A percentile compares a stretch with the other conserved stretches of the same genome.
These are phyloP conservation scores for Ascosphaera acerosa DNA, from an alignment of 2,329 filamentous ascomycete genomes.

Conservation along the genomic window DNA sequence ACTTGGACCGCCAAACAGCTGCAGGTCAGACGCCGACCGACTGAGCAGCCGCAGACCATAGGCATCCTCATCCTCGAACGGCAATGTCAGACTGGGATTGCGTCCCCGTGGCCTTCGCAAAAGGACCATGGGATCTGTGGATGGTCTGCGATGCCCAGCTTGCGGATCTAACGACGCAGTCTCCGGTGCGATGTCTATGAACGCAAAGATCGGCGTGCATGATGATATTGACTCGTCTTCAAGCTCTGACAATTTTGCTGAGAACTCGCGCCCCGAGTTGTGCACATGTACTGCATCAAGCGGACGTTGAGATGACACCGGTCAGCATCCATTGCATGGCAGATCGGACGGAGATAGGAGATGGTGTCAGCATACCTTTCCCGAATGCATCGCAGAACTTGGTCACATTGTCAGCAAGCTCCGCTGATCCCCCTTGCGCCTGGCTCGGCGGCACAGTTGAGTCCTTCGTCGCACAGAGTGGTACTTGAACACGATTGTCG, in stretches of 20 bases:
- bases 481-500: slow-evolving; percentile 20
- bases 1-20: slow-evolving; percentile 24
- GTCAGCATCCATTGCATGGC: slow-evolving; percentile 1
- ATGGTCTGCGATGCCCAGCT: slow-evolving; percentile 10
- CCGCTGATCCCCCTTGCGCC: slow-evolving; percentile 17
- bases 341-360: slow-evolving; percentile 2
- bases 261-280: slow-evolving; percentile 26
- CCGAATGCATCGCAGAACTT: slow-evolving; percentile 26
- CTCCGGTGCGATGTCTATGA: slow-evolving; percentile 24
- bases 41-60: slow-evolving; percentile 24
- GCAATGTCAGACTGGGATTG: slow-evolving; percentile 17
- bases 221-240: slow-evolving; percentile 20
- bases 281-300: slow-evolving; percentile 26
- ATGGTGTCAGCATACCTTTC: slow-evolving; percentile 20
- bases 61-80: slow-evolving; percentile 20
- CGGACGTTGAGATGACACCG: slow-evolving; percentile 6
- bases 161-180: slow-evolving; percentile 7
- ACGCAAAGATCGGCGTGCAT: slow-evolving; percentile 27
- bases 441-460: slow-evolving; percentile 9
- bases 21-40: slow-evolving; percentile 24
- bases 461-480: slow-evolving; percentile 18
- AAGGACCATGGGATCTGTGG: slow-evolving; percentile 11
- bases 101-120: slow-evolving; percentile 10
- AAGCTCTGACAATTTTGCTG: slow-evolving; percentile 27
- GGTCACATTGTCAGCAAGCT: slow-evolving; percentile 24